Conservation (phyloP, 352 stramenopile species). For the Phytophthora uliginosa region DNA sequence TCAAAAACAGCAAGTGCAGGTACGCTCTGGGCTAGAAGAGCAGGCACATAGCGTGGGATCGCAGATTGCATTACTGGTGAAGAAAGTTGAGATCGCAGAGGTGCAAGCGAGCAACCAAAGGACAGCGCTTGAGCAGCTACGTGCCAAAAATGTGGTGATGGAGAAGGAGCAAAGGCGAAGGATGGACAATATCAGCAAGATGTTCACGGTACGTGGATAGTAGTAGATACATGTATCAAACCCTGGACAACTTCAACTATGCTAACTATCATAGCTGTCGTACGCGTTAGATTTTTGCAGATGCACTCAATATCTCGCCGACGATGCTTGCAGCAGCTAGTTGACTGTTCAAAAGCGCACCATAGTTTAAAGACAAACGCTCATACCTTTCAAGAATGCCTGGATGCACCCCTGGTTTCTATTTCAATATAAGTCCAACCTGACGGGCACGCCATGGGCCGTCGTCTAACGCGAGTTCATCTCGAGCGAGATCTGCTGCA, state of each 20-base stretch:
- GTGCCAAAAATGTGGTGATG: constrained; percentile 57
- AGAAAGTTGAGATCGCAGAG: constrained; percentile 75
- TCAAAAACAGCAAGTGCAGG: constrained; percentile 73
- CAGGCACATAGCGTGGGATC: constrained; percentile 51
- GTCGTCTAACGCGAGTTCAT: constrained; percentile 70
- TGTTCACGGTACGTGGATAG: constrained; percentile 64
- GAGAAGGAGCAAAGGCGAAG: constrained; percentile 77
- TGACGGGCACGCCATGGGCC: constrained; percentile 2
- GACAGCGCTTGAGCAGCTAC: constrained; percentile 55
- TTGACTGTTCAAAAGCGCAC: constrained; percentile 9
- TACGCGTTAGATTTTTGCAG: constrained; percentile 68
- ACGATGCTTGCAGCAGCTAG: constrained; percentile 29
- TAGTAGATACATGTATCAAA: neutral
- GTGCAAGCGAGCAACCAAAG: constrained; percentile 46
- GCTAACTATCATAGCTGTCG: constrained; percentile 12
- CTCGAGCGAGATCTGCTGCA: constrained; percentile 95
- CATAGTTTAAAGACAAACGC: constrained; percentile 8
- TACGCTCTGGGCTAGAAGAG: constrained; percentile 64
- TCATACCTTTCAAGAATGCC: constrained; percentile 5
- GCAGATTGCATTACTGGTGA: constrained; percentile 51
- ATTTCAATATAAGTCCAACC: constrained; percentile 36
- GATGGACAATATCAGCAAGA: constrained; percentile 84
- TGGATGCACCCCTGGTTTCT: constrained; percentile 19
- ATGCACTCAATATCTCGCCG: constrained; percentile 72
- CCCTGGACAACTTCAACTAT: neutral